Conservation (phyloP, 2,329 filamentous ascomycete genomes). For the Diaporthe sp. region DNA sequence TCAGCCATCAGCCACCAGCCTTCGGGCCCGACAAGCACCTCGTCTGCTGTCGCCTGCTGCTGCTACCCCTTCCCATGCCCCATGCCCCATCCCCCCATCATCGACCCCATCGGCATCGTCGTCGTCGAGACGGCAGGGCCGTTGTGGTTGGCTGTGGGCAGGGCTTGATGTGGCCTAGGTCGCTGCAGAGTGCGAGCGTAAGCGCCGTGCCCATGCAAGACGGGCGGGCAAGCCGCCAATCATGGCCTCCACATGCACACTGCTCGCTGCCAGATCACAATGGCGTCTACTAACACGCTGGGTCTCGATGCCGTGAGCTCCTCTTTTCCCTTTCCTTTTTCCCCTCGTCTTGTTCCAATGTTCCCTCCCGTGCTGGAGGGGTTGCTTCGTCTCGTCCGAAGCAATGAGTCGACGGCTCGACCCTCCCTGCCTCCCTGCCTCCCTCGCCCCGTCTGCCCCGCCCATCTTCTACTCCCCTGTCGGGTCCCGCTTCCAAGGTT, state of each 20-base stretch:
- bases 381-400: conserved; percentile 19
- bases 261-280: conserved; percentile 39
- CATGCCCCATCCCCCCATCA: background rate
- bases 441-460: conserved; percentile 1
- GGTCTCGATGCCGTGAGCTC: background rate
- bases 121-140: conserved; percentile 23
- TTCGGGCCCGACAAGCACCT: background rate
- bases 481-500: conserved; percentile 9
- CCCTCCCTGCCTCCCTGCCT: background rate
- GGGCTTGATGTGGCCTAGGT: conserved; percentile 11
- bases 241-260: conserved; percentile 37
- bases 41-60: background rate
- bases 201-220: conserved; percentile 38
- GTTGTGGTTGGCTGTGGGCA: conserved; percentile 24
- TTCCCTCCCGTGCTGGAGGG: background rate
- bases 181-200: conserved; percentile 35
- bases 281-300: conserved; percentile 33
- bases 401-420: conserved; percentile 10
- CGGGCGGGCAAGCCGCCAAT: conserved; percentile 38
- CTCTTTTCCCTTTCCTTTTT: background rate
- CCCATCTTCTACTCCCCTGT: background rate
- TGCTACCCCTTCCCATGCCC: background rate
- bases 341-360: background rate
- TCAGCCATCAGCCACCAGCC: background rate
- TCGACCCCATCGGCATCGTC: conserved; percentile 5